These are phyloP conservation scores for Cutaneotrichosporon sp. DNA, from an alignment of 1,284 basidiomycete species.

Conservation along the genomic window DNA sequence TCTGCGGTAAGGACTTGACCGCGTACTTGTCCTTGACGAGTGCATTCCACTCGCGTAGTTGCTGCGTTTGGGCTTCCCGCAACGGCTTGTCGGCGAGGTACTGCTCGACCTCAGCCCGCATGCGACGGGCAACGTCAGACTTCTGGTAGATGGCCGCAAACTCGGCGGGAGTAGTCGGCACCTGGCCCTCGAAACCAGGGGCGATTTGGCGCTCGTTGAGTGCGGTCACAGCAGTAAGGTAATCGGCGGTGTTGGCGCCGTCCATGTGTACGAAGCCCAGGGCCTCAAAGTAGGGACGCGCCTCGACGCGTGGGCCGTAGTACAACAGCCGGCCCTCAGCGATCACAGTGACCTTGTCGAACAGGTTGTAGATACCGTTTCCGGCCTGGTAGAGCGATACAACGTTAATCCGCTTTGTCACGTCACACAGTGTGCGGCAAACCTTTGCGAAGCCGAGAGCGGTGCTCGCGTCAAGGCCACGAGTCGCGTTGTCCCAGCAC, in stretches of 20 bases:
- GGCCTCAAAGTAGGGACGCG: constrained; percentile 69
- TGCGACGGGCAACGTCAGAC: constrained; percentile 28
- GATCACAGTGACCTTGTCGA: constrained; percentile 59
- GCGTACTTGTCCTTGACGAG: constrained; percentile 25
- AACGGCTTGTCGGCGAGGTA: constrained; percentile 23
- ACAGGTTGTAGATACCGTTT: constrained; percentile 55
- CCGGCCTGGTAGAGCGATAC: constrained; percentile 68
- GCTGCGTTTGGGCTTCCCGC: constrained; percentile 21
- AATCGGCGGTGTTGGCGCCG: constrained; percentile 55
- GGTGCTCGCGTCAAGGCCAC: constrained; percentile 73
- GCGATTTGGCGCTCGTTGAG: constrained; percentile 56
- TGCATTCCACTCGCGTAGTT: constrained; percentile 19
- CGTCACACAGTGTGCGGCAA: constrained; percentile 70
- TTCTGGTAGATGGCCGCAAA: constrained; percentile 48
- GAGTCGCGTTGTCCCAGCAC: constrained; percentile 58
- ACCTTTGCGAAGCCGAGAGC: constrained; percentile 72
- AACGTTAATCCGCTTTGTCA: constrained; percentile 69
- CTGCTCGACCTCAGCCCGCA: constrained; percentile 34
- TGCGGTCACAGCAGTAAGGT: constrained; percentile 58
- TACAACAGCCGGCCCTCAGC: constrained; percentile 75
- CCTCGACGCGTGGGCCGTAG: constrained; percentile 67
- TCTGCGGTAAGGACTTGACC: constrained; percentile 20
- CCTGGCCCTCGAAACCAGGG: constrained; percentile 50
- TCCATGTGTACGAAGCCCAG: constrained; percentile 62
- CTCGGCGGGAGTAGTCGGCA: constrained; percentile 60